Conservation (phyloP, 2,329 filamentous ascomycete species). For the Penicillium sp. region DNA sequence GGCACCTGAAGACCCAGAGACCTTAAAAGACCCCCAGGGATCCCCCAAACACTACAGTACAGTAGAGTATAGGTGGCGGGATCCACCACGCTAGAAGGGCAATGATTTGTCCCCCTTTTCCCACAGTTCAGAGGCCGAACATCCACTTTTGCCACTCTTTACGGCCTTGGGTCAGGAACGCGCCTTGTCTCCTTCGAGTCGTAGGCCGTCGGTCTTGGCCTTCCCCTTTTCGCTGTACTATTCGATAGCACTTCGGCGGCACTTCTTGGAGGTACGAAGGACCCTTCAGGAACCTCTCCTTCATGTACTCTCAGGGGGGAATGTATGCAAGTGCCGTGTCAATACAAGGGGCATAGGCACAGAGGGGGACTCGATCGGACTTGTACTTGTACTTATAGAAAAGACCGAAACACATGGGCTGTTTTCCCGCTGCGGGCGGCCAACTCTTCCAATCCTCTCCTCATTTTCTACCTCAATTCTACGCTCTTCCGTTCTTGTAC, state of each 20-base stretch:
- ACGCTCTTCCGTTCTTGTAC: not conserved
- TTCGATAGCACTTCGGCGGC: no score
- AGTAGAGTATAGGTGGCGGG: not conserved
- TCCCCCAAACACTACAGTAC: not conserved
- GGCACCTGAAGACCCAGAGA: no score
- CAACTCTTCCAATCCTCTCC: constrained; percentile 1
- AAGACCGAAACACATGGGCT: constrained; percentile 2
- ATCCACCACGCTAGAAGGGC: not conserved
- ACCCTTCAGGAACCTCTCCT: not conserved
- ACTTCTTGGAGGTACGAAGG: no score
- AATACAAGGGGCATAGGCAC: not conserved
- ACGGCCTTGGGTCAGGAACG: constrained; percentile 8
- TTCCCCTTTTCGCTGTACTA: constrained; percentile 7
- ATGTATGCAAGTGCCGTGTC: not conserved
- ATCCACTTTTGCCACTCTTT: not conserved
- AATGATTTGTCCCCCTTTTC: constrained; percentile 7
- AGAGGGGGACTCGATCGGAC: not conserved
- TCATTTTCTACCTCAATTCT: constrained; percentile 2
- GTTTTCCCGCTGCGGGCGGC: not conserved
- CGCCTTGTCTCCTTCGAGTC: constrained; percentile 13
- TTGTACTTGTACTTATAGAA: not conserved
- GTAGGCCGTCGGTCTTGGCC: constrained; percentile 14
- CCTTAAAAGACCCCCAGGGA: not conserved
- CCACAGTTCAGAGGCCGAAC: no score
- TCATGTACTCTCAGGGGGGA: not conserved